Evolutionary conservation across 331 rosid genomes (phyloP), one percentile per base, ranked within the genome.

Genomic region (Stylosanthes scabra): DNA sequence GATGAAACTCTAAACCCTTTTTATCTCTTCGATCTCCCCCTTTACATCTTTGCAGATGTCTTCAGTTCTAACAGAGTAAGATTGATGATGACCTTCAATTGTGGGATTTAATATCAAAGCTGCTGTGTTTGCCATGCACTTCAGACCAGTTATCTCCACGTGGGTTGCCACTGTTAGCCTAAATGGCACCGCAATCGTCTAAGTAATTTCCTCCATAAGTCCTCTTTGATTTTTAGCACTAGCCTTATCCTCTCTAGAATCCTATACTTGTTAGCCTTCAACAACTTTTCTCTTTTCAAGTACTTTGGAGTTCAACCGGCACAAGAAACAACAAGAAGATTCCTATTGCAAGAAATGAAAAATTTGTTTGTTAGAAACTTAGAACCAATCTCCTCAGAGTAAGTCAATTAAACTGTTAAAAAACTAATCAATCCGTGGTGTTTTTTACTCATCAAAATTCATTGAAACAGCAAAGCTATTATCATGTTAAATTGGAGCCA

Each of bases 171-270:
- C 89, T 20, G 78, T 59, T 74, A 93, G 58, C 59, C 88, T 70
- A 71, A 72, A 85, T 72, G 96, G 90, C 60, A 89, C 90, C 20
- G 90, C 84, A 78, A 84, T 81, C 27, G 91, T 56, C 6, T 87
- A 83, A 80, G 88, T 66, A 64, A 83, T 60, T 80, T 90, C 90
- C 79, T 88, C 87, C 97, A 89, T 91, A 42, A 63, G 66, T 51
- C 72, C 68, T 11, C 40, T 68, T 71, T 72, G 20, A 84, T 50
- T 75, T 52, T 31, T 54, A 66, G 63, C 70, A 81, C 57, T 54
- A 63, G 46, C 78, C 69, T 78, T 49, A 74, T 68, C 78, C 82
- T 74, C 82, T 74, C 68, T 71, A 54, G 11, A 66, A 70, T 58
- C 40, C 62, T 74, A 29, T 59, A 60, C 58, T 45, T 70, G 6